These are phyloP conservation scores for Bolboschoenus planiculmis DNA, from an alignment of 176 grass and related monocot genomes.

Conservation along the genomic window DNA sequence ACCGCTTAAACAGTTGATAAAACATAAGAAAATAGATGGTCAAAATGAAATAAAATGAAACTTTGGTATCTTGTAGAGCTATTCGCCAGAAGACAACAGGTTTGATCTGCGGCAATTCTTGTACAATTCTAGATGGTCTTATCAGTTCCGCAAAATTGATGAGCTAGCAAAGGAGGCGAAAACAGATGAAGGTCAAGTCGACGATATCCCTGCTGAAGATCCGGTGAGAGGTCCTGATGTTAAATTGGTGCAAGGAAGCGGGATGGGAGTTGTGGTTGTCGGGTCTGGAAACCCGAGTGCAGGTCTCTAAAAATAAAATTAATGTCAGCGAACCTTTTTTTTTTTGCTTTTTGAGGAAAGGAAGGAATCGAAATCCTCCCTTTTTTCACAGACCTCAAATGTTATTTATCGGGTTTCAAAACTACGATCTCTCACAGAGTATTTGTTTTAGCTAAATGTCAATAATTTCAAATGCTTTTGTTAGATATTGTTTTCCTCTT, in stretches of 20 bases:
- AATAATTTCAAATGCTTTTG: background rate
- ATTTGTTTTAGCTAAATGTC: background rate
- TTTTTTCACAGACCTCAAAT: background rate
- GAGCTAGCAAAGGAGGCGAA: slow-evolving; percentile 61
- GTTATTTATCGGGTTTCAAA: background rate
- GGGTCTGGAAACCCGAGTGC: slow-evolving; percentile 69
- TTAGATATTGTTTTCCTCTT: background rate
- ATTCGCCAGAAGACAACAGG: slow-evolving; percentile 96
- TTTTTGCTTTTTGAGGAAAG: background rate
- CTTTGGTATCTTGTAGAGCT: slow-evolving; percentile 54
- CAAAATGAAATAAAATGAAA: background rate
- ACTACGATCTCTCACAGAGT: background rate
- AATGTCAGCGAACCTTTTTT: background rate
- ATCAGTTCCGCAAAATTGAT: slow-evolving; percentile 85
- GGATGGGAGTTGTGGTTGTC: slow-evolving; percentile 60
- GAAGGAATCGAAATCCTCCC: background rate
- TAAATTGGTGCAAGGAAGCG: slow-evolving; percentile 36
- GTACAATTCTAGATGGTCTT: slow-evolving; percentile 83
- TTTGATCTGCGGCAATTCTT: slow-evolving; percentile 93
- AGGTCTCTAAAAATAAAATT: slow-evolving; percentile 31
- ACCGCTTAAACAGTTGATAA: slow-evolving; percentile 1
- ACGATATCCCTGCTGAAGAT: slow-evolving; percentile 8
- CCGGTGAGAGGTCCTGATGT: background rate
- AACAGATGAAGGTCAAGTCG: slow-evolving; percentile 19
- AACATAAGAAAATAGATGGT: background rate